Base-by-base conservation (phyloP, 169 alveolate genomes). In the Fabrea salina region DNA sequence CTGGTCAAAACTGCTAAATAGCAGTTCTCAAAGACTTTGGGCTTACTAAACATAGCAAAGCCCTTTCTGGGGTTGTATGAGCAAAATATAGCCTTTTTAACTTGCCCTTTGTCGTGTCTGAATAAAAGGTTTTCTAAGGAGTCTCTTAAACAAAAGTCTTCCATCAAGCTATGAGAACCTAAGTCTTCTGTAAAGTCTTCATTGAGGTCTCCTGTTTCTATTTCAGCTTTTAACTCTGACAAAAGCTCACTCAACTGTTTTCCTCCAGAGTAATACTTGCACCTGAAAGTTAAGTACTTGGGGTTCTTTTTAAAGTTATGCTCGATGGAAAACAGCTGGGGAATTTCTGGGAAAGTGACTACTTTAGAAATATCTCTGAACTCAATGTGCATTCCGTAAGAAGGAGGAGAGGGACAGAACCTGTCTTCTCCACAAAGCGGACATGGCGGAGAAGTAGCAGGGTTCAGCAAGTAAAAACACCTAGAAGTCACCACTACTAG, bases 341-440 rank as follows among this genome's bases (percentile, higher is more conserved):
- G 56, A 37, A 32, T 39, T 22, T 2, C 30, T 19, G 56, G 50
- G 19, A 64, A 32, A 30, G 49, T 32, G 13, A 64, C 41, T 8
- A 64, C 19, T 39, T 39, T 32, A 19, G 50, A 13, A 27, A 64
- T 64, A 6, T 64, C 54, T 22, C 16, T 19, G 11, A 64, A 64
- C 54, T 64, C 54, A 1, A 64, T 64, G n/a, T 64, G 49, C 11
- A 3, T 41, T 39, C 30, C 37, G 30, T 64, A 64, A 40, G 75
- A 39, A 4, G 75, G 75, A 37, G 75, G 75, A 6, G 27, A 35
- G 19, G 75, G 75, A 41, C 75, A 64, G 5, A 64, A 64, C n/a
- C 75, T 32, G 35, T 64, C 75, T 64, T 64, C 75, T 19, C 75
- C 75, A n/a, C 75, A 64, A 19, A 64, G 4, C 16, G 75, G 75